Conservation (phyloP, 148 eudicot genomes). For the Camellia granthamiana region DNA sequence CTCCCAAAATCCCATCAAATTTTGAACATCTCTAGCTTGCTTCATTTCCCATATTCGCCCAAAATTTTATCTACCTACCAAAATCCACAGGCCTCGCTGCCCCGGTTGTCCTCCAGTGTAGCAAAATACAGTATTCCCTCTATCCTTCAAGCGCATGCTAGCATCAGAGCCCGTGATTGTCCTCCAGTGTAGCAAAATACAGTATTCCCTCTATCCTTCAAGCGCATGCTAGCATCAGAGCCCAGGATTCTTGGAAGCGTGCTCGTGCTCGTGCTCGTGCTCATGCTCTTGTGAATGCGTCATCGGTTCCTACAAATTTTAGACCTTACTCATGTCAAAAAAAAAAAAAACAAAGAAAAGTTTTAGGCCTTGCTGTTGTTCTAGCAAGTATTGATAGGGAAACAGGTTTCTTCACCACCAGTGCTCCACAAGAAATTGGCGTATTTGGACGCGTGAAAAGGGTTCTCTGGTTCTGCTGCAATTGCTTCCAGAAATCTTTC, state of each 20-base stretch:
- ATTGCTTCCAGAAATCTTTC: constrained; percentile 60
- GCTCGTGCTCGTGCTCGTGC: too few species aligned
- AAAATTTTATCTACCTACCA: too few species aligned
- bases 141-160: too few species aligned
- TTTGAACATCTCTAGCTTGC: too few species aligned
- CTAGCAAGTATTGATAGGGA: constrained; percentile 39
- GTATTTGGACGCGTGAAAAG: constrained; percentile 59
- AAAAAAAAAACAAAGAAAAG: background rate
- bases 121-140: too few species aligned
- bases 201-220: too few species aligned
- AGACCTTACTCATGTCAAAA: background rate
- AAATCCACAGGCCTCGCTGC: too few species aligned
- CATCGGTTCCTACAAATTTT: background rate
- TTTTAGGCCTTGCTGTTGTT: constrained; percentile 1
- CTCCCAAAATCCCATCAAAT: too few species aligned
- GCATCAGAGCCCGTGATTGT: background rate
- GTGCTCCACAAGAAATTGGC: constrained; percentile 85
- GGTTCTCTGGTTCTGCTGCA: constrained; percentile 56
- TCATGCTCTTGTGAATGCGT: background rate
- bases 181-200: too few species aligned
- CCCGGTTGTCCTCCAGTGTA: too few species aligned
- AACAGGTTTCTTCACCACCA: constrained; percentile 79
- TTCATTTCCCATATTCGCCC: too few species aligned
- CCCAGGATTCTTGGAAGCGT: background rate
- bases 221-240: too few species aligned